These are phyloP conservation scores for Chaetomiaceae sp. DNA, from an alignment of 2,329 filamentous ascomycete genomes.

Conservation along the genomic window DNA sequence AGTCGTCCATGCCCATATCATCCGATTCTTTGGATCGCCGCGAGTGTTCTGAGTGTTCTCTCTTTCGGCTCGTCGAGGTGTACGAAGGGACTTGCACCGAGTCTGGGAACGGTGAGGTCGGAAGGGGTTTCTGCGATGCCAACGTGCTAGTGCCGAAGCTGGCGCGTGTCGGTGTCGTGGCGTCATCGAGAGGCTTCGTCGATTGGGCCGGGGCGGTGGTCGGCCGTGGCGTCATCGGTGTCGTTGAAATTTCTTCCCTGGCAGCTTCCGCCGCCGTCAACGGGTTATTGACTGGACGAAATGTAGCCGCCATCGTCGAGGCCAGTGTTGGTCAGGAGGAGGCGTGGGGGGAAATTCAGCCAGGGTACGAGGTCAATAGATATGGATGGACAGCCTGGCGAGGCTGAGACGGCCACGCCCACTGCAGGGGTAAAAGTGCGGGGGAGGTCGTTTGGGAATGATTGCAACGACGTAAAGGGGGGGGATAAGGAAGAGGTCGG, in stretches of 20 bases:
- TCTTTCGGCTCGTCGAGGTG: conserved; percentile 41
- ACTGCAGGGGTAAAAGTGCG: conserved; percentile 32
- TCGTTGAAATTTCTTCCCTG: conserved; percentile 50
- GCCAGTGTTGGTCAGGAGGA: conserved; percentile 11
- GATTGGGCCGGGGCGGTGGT: conserved; percentile 31
- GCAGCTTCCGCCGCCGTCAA: conserved; percentile 41
- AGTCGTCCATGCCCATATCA: conserved; percentile 74
- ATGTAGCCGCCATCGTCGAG: conserved; percentile 49
- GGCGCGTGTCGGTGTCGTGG: conserved; percentile 59
- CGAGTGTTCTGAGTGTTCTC: conserved; percentile 58
- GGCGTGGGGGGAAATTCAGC: conserved; percentile 18
- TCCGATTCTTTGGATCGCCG: conserved; percentile 58
- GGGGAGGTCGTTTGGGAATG: conserved; percentile 31
- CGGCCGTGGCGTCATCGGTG: conserved; percentile 33
- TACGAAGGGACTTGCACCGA: conserved; percentile 45
- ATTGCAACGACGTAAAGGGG: conserved; percentile 25
- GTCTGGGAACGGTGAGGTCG: conserved; percentile 49
- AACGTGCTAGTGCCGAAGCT: conserved; percentile 43
- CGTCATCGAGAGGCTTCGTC: conserved; percentile 40
- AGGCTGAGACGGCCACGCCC: conserved; percentile 32
- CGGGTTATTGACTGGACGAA: conserved; percentile 57
- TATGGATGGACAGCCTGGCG: conserved; percentile 28
- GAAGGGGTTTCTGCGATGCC: conserved; percentile 50
- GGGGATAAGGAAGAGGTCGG: conserved; percentile 7
- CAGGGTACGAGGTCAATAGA: conserved; percentile 20